Evolutionary conservation across 1,139 yeast species (phyloP), one percentile per base, ranked within the genome.

Genomic region (Blastobotrys arbuscula): DNA sequence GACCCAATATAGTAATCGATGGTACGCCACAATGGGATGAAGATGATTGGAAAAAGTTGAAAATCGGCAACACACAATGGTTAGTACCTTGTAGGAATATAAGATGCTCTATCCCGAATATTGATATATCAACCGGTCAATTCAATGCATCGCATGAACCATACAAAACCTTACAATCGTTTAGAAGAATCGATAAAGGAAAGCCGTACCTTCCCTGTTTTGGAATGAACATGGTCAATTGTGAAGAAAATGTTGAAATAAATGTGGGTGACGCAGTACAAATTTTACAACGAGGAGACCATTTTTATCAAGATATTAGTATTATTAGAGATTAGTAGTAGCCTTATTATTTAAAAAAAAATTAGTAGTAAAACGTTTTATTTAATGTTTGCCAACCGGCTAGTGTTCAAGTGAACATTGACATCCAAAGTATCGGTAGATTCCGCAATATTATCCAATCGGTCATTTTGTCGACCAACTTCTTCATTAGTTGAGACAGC

Each of bases 401-500:
- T 61, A 4, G 75, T 69, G 54, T 71, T 79, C 56, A 76, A 65
- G 56, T 78, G 80, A 23, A 79, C 74, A 50, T 71, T 74, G 44
- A 76, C 72, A 56, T 79, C 82, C 56, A 79, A 62, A 42, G 69
- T 70, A 55, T 77, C 82, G 19, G 82, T 72, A 54, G 73, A 70
- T 49, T 75, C 75, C 47, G 78, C 80, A 54, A 79, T 72, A 39
- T 72, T 68, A 46, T 71, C 77, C 36, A 82, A 68, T 54, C 84
- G 76, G 45, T 65, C 62, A 54, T 78, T 80, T 62, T 81, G 76
- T 30, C 61, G 52, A 37, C 57, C 76, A 49, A 82, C 74, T 59
- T 79, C 84, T 36, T 74, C 75, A 50, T 77, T 72, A 43, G 79
- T 73, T 10, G 79, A 68, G 52, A 71, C 50, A 1, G 84, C 83